A percentile compares a stretch with the other conserved stretches of the same genome.
phyloP scores from a whole-genome alignment of 208 protist genomes.

The Leishmania gerbilli region DNA sequence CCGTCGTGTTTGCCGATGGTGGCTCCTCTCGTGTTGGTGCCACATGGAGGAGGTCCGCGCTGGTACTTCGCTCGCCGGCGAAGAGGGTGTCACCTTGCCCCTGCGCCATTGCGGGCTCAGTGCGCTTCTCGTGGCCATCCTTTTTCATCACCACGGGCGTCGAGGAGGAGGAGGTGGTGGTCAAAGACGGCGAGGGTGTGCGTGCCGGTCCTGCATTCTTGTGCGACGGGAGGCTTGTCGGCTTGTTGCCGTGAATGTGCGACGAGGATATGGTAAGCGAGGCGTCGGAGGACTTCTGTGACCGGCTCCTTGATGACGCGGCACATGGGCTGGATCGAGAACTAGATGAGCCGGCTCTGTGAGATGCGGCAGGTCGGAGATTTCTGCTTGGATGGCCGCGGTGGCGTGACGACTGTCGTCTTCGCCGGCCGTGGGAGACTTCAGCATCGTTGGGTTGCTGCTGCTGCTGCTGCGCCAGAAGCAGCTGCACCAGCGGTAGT shows the following conservation, averaged over 20 bases:
- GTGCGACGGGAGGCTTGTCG: background rate
- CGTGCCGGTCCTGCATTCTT: background rate
- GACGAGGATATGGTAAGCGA: background rate
- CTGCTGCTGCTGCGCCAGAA: conserved; percentile 25
- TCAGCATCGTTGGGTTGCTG: background rate
- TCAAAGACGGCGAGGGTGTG: background rate
- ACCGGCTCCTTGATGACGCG: background rate
- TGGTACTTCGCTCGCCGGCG: background rate
- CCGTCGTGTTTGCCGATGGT: background rate
- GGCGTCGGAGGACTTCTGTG: background rate
- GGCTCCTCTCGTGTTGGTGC: conserved; percentile 2
- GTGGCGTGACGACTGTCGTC: background rate
- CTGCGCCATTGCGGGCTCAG: background rate
- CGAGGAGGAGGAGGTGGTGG: background rate
- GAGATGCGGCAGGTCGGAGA: background rate
- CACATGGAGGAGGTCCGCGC: background rate
- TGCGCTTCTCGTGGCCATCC: background rate
- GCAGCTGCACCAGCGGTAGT: conserved; percentile 21
- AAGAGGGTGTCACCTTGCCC: background rate
- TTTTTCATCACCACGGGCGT: background rate
- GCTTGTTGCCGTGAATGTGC: background rate
- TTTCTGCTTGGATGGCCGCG: background rate
- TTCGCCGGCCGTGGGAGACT: background rate
- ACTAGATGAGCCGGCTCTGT: background rate
- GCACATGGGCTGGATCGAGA: background rate